Base-by-base conservation (phyloP, 176 grass and related monocot genomes). In the Paspalum vaginatum region DNA sequence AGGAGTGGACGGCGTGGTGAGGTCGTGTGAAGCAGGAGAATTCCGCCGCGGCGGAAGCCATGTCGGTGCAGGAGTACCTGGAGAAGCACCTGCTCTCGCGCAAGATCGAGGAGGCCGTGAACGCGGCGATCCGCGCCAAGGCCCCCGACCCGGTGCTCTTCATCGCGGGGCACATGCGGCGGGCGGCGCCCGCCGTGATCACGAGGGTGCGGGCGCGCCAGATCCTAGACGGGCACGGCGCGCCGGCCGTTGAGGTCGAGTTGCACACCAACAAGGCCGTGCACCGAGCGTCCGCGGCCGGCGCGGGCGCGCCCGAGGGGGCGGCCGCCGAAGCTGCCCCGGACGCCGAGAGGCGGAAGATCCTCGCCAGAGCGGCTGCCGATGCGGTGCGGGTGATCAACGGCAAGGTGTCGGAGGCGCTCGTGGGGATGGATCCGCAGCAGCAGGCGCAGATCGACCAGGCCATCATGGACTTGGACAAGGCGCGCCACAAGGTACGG, bases 391-490 rank as follows among this genome's bases (percentile, higher is more conserved):
- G 89, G 84, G 21, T 99, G 51, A 93, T 99, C 75, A 99, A 99
- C 65, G 86, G 75, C 18, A 99, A 95, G 86, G 91, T 99, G 15
- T 99, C 96, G 46, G 92, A 93, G 88, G 96, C 96, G 55, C 87
- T 99, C 11, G 78, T 95, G 61, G 96, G 96, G 55, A 95, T 99
- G 96, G 96, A 99, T 84, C 96, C 92, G 74, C 81, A 71, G 61
- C 92, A 92, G n/a, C 96, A 99, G 81, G 62, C 81, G 62, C 96
- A 99, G 79, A 99, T 99, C 83, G 96, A 99, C 87, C 96, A 95
- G 85, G 92, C 96, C 70, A 91, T 99, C 86, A 99, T 99, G 78
- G 96, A 95, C 83, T 79, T 99, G 86, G 92, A 99, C 88, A 99
- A 95, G 79, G 90, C 88, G 22, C 90, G 85, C 66, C 91, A 95